Evolutionary conservation across 2,329 filamentous ascomycete species (phyloP).

Genomic region (Fusarium sp.): DNA sequence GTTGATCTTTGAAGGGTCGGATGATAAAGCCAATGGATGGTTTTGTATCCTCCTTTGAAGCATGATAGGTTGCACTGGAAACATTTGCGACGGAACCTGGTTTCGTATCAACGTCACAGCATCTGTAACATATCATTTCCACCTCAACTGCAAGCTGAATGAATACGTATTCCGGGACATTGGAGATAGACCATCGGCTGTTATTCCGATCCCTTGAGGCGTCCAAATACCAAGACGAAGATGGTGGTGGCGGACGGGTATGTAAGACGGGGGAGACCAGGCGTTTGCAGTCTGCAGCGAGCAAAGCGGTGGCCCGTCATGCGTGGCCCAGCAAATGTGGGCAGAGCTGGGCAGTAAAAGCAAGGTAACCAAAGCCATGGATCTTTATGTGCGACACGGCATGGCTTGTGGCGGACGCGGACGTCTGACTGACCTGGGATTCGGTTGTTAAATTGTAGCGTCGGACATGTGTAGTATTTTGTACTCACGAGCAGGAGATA

Average conservation of each 20-base stretch:
- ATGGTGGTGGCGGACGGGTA: slow-evolving; percentile 24
- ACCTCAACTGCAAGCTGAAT: neutral
- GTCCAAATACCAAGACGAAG: neutral
- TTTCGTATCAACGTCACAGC: slow-evolving; percentile 19
- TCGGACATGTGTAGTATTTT: slow-evolving; percentile 21
- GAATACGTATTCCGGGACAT: neutral
- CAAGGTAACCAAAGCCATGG: slow-evolving; percentile 17
- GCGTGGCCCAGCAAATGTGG: slow-evolving; percentile 1
- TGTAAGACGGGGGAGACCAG: slow-evolving; percentile 29
- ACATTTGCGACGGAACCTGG: slow-evolving; percentile 10
- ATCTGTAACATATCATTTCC: slow-evolving; percentile 2
- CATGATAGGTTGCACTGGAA: slow-evolving; percentile 17
- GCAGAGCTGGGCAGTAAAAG: neutral
- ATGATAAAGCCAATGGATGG: slow-evolving; percentile 10
- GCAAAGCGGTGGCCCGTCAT: neutral
- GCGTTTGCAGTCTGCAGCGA: slow-evolving; percentile 28
- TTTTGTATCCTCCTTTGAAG: slow-evolving; percentile 3
- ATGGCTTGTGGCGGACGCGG: slow-evolving; percentile 24
- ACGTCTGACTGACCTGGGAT: slow-evolving; percentile 9
- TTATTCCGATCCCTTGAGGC: slow-evolving; percentile 5
- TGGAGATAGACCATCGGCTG: neutral
- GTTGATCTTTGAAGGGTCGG: neutral
- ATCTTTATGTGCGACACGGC: slow-evolving; percentile 28
- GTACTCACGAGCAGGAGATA: slow-evolving; percentile 5
- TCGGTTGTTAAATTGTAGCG: slow-evolving; percentile 13